Evolutionary conservation across 371 early-diverging fungal species (phyloP).

Genomic region (Rhizopus delemar): DNA sequence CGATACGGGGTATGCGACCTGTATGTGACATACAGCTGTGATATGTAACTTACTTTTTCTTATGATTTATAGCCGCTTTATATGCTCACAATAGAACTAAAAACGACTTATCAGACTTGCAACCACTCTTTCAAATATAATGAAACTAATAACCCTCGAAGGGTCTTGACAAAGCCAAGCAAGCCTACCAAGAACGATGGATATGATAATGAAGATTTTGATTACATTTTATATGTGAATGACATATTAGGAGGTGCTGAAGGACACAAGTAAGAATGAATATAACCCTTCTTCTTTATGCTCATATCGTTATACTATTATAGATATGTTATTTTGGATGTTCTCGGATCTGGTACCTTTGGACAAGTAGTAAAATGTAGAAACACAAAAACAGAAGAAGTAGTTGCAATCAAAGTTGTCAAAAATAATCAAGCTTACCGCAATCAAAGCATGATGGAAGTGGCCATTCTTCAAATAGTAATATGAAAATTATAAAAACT

Average conservation of each 20-base stretch:
- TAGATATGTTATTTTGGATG: slow-evolving; percentile 85
- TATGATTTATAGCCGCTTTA: slow-evolving; percentile 23
- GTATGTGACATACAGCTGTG: not conserved
- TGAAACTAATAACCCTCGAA: slow-evolving; percentile 80
- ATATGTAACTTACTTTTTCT: not conserved
- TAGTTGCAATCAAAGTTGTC: slow-evolving; percentile 96
- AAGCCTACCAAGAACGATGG: slow-evolving; percentile 91
- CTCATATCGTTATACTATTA: not conserved
- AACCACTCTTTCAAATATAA: slow-evolving; percentile 81
- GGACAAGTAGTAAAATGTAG: slow-evolving; percentile 97
- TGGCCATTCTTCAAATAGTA: slow-evolving; percentile 85
- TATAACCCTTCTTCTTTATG: no score
- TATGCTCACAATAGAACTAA: slow-evolving; percentile 29
- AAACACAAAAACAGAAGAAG: slow-evolving; percentile 80
- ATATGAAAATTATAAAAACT: not conserved
- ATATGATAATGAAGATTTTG: slow-evolving; percentile 92
- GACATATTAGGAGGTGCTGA: slow-evolving; percentile 79
- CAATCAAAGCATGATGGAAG: slow-evolving; percentile 96
- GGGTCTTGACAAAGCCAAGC: slow-evolving; percentile 91
- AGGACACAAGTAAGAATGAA: slow-evolving; percentile 72
- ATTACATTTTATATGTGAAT: slow-evolving; percentile 95
- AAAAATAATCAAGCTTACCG: slow-evolving; percentile 96
- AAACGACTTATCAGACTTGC: slow-evolving; percentile 29
- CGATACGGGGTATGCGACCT: slow-evolving; percentile 23
- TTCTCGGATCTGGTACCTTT: slow-evolving; percentile 98